Evolutionary conservation across 345 rosid genomes (phyloP), one percentile per base, ranked within the genome.

Genomic region (Toxicodendron radicans): DNA sequence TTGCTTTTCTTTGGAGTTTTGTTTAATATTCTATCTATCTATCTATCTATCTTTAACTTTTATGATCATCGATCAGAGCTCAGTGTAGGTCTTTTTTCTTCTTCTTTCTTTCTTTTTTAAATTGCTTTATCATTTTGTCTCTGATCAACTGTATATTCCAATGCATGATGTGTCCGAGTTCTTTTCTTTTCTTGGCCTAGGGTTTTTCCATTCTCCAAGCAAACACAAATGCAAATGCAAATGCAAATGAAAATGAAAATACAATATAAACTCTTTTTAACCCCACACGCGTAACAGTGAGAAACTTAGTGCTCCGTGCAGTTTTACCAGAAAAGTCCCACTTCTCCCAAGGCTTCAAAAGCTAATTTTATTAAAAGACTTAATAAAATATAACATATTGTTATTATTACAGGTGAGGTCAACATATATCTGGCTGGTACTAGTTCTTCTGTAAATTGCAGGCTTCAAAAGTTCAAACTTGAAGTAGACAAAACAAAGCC

Each of bases 301-400:
- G 73, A 66, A 66, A 71, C 88, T 56, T 84, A 58, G 89, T 86
- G 88, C 87, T 87, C 70, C 72, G 91, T 81, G 93, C 81, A 41
- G 21, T 43, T 64, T 41, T 30, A 38, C 27, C 14, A 2, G 41
- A 23, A 21, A n/a, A 38, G 21, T 66, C 21, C 14, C 60, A 18
- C 59, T 10, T 18, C 54, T 21, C 69, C 69, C 20, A 24, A 65
- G 1, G 53, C 32, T 45, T 45, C 23, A 12, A 49, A 49, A 46
- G 38, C 38, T 6, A 3, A 3, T 35, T 35, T 35, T 35, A 35
- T 35, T 35, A 35, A 35, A 35, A 35, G 7, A 35, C 38, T 5
- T 35, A 4, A 35, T 35, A 35, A 35, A n/a, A n/a, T n/a, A n/a
- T n/a, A n/a, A n/a, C n/a, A n/a, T n/a, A n/a, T n/a, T n/a, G n/a